Evolutionary conservation across 768 basidiomycete genomes (phyloP).

Genomic region (Suillus alpinus): DNA sequence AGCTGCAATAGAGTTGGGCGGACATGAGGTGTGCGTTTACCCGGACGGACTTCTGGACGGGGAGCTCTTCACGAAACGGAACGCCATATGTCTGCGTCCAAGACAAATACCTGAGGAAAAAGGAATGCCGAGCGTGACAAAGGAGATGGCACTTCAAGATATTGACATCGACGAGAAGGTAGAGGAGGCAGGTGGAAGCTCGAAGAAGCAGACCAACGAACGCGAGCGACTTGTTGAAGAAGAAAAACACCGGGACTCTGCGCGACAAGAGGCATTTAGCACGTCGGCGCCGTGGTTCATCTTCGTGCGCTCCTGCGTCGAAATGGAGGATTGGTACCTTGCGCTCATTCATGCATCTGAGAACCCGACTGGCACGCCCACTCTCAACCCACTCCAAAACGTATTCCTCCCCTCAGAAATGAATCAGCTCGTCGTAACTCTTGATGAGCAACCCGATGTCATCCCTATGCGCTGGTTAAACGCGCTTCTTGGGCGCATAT

Average conservation of each 20-base stretch:
- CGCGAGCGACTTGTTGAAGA: constrained; percentile 32
- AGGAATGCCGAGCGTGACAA: constrained; percentile 48
- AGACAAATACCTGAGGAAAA: constrained; percentile 35
- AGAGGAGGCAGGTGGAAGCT: constrained; percentile 38
- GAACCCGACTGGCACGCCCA: constrained; percentile 59
- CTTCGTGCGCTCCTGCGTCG: constrained; percentile 81
- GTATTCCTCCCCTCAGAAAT: constrained; percentile 80
- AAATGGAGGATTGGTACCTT: constrained; percentile 98
- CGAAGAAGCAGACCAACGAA: constrained; percentile 43
- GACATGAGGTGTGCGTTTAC: constrained; percentile 73
- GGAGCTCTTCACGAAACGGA: constrained; percentile 88
- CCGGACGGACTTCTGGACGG: constrained; percentile 78
- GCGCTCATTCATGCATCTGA: constrained; percentile 74
- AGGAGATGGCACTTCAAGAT: constrained; percentile 43
- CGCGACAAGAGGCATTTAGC: constrained; percentile 50
- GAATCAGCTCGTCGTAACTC: constrained; percentile 73
- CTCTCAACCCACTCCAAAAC: constrained; percentile 53
- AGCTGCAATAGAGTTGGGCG: constrained; percentile 82
- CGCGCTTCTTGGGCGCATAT: constrained; percentile 87
- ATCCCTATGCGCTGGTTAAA: constrained; percentile 99
- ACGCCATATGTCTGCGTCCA: constrained; percentile 77
- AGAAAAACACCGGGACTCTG: constrained; percentile 31
- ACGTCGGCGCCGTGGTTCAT: constrained; percentile 83
- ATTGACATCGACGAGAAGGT: constrained; percentile 29
- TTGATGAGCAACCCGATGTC: constrained; percentile 93